These are phyloP conservation scores for Kondoa subrosea DNA, from an alignment of 768 basidiomycete genomes.

Conservation along the genomic window DNA sequence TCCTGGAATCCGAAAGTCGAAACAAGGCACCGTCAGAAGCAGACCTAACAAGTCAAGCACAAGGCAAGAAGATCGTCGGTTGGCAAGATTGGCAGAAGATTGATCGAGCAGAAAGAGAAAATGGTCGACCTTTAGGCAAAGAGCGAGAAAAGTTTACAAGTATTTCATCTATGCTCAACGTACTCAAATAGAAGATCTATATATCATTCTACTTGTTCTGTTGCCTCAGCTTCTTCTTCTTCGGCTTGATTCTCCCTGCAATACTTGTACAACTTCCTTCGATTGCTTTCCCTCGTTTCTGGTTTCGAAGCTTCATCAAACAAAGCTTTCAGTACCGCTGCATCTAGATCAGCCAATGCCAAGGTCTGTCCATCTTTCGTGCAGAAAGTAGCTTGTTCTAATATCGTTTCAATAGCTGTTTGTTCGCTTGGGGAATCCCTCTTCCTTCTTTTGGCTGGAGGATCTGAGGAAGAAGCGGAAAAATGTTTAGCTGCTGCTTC, in stretches of 20 bases:
- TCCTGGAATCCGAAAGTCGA: slow-evolving; percentile 27
- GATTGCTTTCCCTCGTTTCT: background rate
- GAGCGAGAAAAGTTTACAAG: slow-evolving; percentile 35
- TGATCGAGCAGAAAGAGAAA: slow-evolving; percentile 51
- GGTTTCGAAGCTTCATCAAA: background rate
- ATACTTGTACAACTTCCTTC: background rate
- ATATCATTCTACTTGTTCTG: background rate
- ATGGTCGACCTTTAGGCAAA: slow-evolving; percentile 38
- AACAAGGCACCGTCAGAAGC: slow-evolving; percentile 40
- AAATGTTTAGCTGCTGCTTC: slow-evolving; percentile 34
- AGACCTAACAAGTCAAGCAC: slow-evolving; percentile 36
- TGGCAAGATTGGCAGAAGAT: slow-evolving; percentile 62
- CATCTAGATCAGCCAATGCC: background rate
- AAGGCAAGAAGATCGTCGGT: slow-evolving; percentile 38
- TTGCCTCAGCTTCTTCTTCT: background rate
- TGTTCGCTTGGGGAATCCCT: background rate
- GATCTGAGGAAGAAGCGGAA: background rate
- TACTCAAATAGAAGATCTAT: slow-evolving; percentile 16
- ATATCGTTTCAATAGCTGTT: background rate
- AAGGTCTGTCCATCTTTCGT: background rate
- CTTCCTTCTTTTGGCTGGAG: background rate
- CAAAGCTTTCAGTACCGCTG: background rate
- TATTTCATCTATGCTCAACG: slow-evolving; percentile 34
- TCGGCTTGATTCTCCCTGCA: background rate
- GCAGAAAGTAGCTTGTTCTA: background rate